Percentiles rank a stretch among this genome's conserved stretches.
These are phyloP conservation scores for Tagetes patula DNA, from an alignment of 129 eudicot species.

Conservation along the genomic window DNA sequence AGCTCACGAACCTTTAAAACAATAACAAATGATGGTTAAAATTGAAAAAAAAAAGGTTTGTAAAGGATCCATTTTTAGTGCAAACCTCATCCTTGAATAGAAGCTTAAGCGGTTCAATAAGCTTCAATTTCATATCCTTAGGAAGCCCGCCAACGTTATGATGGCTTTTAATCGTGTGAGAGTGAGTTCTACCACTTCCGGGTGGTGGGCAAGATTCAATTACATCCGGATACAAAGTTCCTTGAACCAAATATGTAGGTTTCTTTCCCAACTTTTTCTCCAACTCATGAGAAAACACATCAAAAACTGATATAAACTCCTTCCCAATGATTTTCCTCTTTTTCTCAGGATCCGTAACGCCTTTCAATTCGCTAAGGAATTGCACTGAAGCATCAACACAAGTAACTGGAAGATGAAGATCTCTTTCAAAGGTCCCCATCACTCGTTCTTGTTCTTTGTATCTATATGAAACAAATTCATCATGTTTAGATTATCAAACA, in stretches of 20 bases:
- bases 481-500: background rate
- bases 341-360: conserved; percentile 81
- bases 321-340: conserved; percentile 91
- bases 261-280: conserved; percentile 68
- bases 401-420: conserved; percentile 94
- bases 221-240: conserved; percentile 95
- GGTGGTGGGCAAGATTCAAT: conserved; percentile 99
- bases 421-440: conserved; percentile 83
- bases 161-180: conserved; percentile 96
- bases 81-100: conserved; percentile 88
- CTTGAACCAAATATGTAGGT: conserved; percentile 93
- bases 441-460: conserved; percentile 86
- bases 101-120: conserved; percentile 92
- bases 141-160: conserved; percentile 98
- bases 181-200: conserved; percentile 87
- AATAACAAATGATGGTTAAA: background rate
- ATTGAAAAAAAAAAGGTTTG: too few species aligned
- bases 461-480: conserved; percentile 34
- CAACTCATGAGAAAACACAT: conserved; percentile 83
- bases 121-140: conserved; percentile 94
- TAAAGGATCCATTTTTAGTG: background rate
- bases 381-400: conserved; percentile 86
- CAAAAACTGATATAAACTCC: conserved; percentile 80
- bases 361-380: conserved; percentile 75
- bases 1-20: conserved; percentile 74